A percentile compares a stretch with the other conserved stretches of the same genome.
Evolutionary conservation across 2,329 filamentous ascomycete species (phyloP).

Genomic region (Colletotrichum euphorbiae): DNA sequence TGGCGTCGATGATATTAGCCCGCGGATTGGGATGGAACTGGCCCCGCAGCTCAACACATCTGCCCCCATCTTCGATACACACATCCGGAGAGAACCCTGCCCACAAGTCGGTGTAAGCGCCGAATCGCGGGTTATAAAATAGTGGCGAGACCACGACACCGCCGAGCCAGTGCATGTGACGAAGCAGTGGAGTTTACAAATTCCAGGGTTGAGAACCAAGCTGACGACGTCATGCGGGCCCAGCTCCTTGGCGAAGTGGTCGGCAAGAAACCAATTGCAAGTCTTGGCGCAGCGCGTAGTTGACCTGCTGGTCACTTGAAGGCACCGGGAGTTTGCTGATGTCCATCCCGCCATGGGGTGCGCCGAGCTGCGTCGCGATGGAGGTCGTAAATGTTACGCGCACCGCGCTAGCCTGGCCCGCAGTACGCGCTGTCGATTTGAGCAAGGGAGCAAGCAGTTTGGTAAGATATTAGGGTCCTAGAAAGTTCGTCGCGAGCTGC

Average conservation of each 20-base stretch:
- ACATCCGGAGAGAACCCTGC: conserved; percentile 57
- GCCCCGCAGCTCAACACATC: conserved; percentile 43
- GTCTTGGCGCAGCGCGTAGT: conserved; percentile 48
- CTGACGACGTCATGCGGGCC: conserved; percentile 38
- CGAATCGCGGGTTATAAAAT: conserved; percentile 47
- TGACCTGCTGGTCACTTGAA: conserved; percentile 41
- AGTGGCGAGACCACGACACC: conserved; percentile 42
- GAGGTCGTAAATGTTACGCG: conserved; percentile 49
- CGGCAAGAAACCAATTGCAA: conserved; percentile 45
- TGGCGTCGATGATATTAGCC: conserved; percentile 45
- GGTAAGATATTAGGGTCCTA: conserved; percentile 43
- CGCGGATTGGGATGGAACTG: conserved; percentile 40
- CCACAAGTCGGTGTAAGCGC: conserved; percentile 61
- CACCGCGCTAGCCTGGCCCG: too few species aligned
- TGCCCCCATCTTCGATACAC: conserved; percentile 50
- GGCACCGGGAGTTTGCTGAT: conserved; percentile 40
- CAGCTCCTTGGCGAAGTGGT: conserved; percentile 47
- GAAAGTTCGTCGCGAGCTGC: conserved; percentile 43
- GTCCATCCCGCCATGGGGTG: conserved; percentile 45
- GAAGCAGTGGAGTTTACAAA: conserved; percentile 50
- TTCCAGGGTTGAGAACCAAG: conserved; percentile 53
- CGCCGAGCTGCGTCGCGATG: conserved; percentile 43
- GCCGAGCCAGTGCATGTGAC: conserved; percentile 42
- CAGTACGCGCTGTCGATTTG: conserved; percentile 41
- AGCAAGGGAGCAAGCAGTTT: conserved; percentile 43